Conservation (phyloP, 441 rosid genomes). For the Iberis amara region DNA sequence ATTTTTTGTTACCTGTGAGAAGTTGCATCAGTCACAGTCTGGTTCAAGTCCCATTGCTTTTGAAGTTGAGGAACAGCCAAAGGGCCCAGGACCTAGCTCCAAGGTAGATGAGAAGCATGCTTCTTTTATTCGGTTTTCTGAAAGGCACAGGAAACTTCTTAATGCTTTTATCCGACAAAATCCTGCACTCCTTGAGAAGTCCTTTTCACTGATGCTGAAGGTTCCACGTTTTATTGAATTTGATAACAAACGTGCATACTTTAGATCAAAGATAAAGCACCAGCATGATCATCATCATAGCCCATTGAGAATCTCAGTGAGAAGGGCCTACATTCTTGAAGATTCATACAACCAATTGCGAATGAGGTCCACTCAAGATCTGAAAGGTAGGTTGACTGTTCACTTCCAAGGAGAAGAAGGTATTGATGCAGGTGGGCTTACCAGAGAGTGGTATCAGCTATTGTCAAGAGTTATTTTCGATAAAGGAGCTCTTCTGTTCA, state of each 20-base stretch:
- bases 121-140: constrained; percentile 81
- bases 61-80: constrained; percentile 64
- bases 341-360: constrained; percentile 96
- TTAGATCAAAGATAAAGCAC: constrained; percentile 89
- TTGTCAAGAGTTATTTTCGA: constrained; percentile 93
- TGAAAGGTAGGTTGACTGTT: constrained; percentile 89
- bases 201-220: constrained; percentile 85
- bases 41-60: constrained; percentile 49
- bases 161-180: constrained; percentile 92
- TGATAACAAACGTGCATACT: constrained; percentile 86
- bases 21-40: constrained; percentile 73
- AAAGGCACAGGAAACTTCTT: constrained; percentile 82
- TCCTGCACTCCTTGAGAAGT: constrained; percentile 90
- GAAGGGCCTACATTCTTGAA: constrained; percentile 93
- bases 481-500: constrained; percentile 89
- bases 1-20: constrained; percentile 83
- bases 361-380: constrained; percentile 69
- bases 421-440: constrained; percentile 97
- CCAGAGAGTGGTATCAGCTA: constrained; percentile 97
- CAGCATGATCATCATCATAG: constrained; percentile 90
- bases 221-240: constrained; percentile 94
- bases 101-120: constrained; percentile 76
- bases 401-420: constrained; percentile 98
- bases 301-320: constrained; percentile 83
- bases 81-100: constrained; percentile 39